These are phyloP conservation scores for Phytophthora hybrid DNA, from an alignment of 352 stramenopile species.

Conservation along the genomic window DNA sequence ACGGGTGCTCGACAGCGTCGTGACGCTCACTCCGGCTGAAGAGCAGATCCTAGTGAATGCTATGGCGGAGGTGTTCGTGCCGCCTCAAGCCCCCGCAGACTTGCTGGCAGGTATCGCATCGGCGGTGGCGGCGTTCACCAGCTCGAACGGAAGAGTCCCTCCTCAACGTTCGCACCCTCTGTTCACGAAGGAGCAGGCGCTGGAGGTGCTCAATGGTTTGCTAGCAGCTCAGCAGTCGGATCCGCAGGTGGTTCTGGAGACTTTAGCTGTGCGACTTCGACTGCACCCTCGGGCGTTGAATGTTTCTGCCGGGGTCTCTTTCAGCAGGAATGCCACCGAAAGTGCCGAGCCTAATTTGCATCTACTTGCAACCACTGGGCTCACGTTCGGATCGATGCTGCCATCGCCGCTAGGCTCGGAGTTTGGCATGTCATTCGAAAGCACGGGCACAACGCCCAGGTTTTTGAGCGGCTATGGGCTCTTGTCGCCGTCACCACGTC, in stretches of 20 bases:
- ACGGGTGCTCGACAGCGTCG: conserved; percentile 53
- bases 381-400: conserved; percentile 42
- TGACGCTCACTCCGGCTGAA: conserved; percentile 64
- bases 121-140: conserved; percentile 65
- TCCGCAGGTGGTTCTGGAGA: conserved; percentile 40
- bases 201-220: conserved; percentile 42
- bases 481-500: conserved; percentile 25
- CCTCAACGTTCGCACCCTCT: conserved; percentile 45
- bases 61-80: conserved; percentile 64
- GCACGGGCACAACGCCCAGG: conserved; percentile 25
- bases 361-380: conserved; percentile 32
- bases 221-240: conserved; percentile 32
- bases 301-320: conserved; percentile 40
- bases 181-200: conserved; percentile 57
- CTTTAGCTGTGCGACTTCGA: conserved; percentile 33
- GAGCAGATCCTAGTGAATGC: conserved; percentile 58
- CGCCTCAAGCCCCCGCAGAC: conserved; percentile 47
- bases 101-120: conserved; percentile 64
- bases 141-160: conserved; percentile 46
- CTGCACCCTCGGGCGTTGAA: conserved; percentile 35
- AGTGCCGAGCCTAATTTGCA: conserved; percentile 40
- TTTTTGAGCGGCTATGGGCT: conserved; percentile 27
- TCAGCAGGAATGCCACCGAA: conserved; percentile 24
- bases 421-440: conserved; percentile 22
- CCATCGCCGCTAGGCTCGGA: conserved; percentile 30